phyloP scores from a whole-genome alignment of 1,284 basidiomycete species.

The Binderoboletus segoi region DNA sequence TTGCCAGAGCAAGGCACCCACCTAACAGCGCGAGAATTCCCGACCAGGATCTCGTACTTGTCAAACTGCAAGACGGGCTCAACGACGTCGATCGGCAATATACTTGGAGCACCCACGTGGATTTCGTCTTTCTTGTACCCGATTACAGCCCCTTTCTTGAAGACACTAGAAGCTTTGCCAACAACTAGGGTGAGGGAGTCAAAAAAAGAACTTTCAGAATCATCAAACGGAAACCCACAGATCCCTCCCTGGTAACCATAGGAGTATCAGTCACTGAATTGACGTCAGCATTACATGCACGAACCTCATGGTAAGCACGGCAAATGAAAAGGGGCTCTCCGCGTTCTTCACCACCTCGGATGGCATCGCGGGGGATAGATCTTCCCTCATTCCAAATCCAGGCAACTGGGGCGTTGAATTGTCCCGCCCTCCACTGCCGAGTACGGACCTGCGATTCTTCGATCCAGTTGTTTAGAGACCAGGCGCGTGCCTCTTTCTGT shows the following conservation, averaged over 20 bases:
- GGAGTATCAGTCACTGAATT: conserved; percentile 10
- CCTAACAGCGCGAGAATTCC: conserved; percentile 54
- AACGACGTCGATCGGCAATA: not conserved
- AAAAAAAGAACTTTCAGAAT: not conserved
- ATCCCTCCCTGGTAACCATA: conserved; percentile 48
- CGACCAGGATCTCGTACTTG: conserved; percentile 70
- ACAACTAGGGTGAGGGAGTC: conserved; percentile 45
- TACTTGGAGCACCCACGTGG: conserved; percentile 44
- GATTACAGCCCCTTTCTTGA: conserved; percentile 62
- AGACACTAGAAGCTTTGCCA: conserved; percentile 61
- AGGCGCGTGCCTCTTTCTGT: conserved; percentile 54
- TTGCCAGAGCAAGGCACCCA: conserved; percentile 58
- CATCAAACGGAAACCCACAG: conserved; percentile 42
- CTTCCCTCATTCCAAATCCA: conserved; percentile 65
- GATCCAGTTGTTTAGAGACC: conserved; percentile 60
- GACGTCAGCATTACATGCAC: conserved; percentile 18
- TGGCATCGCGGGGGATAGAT: conserved; percentile 58
- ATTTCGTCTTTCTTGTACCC: conserved; percentile 61
- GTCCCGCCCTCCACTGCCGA: conserved; percentile 50
- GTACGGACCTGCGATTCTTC: conserved; percentile 57
- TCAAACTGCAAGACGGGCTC: conserved; percentile 43
- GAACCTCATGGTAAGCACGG: conserved; percentile 60
- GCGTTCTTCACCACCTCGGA: conserved; percentile 57
- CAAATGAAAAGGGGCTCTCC: conserved; percentile 56
- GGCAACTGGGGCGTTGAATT: conserved; percentile 46